phyloP scores from a whole-genome alignment of 768 basidiomycete genomes.

The Lactarius pseudohatsudake region DNA sequence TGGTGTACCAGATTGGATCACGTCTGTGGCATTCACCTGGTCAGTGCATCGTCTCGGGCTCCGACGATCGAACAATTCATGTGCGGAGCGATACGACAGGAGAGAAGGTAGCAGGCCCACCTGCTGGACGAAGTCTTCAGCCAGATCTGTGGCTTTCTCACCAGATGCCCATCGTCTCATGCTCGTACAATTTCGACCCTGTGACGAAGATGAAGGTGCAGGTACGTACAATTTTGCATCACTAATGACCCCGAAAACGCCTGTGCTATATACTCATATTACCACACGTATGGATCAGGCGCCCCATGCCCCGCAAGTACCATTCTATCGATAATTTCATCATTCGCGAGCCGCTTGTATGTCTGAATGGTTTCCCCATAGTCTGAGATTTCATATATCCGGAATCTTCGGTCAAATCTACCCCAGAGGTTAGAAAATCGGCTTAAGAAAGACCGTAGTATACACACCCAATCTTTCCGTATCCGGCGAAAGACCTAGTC shows the following conservation, averaged over 20 bases:
- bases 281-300: conserved; percentile 28
- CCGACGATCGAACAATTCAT: too few relatives aligned
- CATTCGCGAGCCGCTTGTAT: conserved; percentile 77
- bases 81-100: too few relatives aligned
- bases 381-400: conserved; percentile 83
- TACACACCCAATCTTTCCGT: conserved; percentile 70
- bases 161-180: too few relatives aligned
- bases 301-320: conserved; percentile 53
- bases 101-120: too few relatives aligned
- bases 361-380: conserved; percentile 92
- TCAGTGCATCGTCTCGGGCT: too few relatives aligned
- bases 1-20: too few relatives aligned
- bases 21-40: too few relatives aligned
- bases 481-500: conserved; percentile 75
- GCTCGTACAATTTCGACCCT: too few relatives aligned
- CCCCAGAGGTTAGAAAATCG: conserved; percentile 5
- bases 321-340: conserved; percentile 64
- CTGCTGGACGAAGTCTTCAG: too few relatives aligned
- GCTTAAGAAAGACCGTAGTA: conserved; percentile 9
- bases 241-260: not conserved
- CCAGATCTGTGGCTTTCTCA: too few relatives aligned
- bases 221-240: not conserved
- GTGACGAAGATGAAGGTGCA: not conserved
- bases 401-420: conserved; percentile 88
- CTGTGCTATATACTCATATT: not conserved